A percentile compares a stretch with the other conserved stretches of the same genome.
Conservation (phyloP, 345 rosid genomes). For the Populus tremula region DNA sequence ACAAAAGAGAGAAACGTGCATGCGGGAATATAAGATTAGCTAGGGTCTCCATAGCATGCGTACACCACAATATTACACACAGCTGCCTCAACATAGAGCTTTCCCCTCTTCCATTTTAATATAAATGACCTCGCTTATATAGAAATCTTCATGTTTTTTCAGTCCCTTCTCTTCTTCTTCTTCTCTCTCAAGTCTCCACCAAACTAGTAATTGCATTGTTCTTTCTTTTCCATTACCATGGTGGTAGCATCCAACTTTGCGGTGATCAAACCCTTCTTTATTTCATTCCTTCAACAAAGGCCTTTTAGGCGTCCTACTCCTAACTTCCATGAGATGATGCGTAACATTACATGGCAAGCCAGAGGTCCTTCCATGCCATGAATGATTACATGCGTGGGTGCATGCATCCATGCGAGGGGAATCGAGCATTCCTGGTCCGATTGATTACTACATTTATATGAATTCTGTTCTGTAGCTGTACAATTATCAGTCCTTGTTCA, state of each 20-base stretch:
- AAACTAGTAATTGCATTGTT: background rate
- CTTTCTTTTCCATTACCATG: background rate
- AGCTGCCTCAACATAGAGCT: background rate
- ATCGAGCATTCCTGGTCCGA: slow-evolving; percentile 65
- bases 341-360: background rate
- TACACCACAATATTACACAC: background rate
- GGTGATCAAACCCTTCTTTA: background rate
- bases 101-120: background rate
- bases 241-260: background rate
- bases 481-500: background rate
- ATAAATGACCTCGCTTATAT: background rate
- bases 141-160: background rate
- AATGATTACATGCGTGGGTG: background rate
- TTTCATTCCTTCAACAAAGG: background rate
- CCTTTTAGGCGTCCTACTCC: background rate
- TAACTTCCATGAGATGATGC: slow-evolving; percentile 16
- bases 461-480: background rate
- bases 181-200: background rate
- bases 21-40: slow-evolving; percentile 36
- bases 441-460: background rate
- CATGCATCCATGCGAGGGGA: slow-evolving; percentile 39
- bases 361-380: background rate
- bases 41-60: slow-evolving; percentile 5
- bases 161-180: background rate
- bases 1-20: slow-evolving; percentile 25